phyloP scores from a whole-genome alignment of 1,284 basidiomycete species.

The Laetiporus sulphureus region DNA sequence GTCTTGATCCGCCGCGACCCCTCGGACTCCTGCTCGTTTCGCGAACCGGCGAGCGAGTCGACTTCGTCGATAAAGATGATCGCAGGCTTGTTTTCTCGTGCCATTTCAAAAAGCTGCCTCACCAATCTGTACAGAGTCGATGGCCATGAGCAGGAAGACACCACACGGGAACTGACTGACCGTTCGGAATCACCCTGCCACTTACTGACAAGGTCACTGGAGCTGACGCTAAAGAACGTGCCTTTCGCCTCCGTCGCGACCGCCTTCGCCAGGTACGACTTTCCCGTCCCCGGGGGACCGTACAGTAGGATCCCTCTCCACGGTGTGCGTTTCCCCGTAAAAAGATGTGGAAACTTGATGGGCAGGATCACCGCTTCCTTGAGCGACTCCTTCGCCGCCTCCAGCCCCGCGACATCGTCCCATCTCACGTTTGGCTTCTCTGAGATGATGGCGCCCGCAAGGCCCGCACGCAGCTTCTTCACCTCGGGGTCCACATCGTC shows the following conservation, averaged over 20 bases:
- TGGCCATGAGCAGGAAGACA: neutral
- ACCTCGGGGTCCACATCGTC: constrained; percentile 87
- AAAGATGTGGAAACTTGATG: constrained; percentile 98
- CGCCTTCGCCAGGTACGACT: constrained; percentile 94
- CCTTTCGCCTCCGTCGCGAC: constrained; percentile 98
- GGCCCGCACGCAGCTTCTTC: constrained; percentile 89
- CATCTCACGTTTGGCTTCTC: constrained; percentile 97
- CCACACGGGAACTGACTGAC: constrained; percentile 36
- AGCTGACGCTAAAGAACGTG: constrained; percentile 97
- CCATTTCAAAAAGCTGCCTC: constrained; percentile 95
- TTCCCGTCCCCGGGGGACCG: constrained; percentile 93
- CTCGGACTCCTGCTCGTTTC: constrained; percentile 95
- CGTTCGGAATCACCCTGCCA: constrained; percentile 99
- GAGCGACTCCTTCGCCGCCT: constrained; percentile 90
- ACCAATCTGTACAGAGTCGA: constrained; percentile 62
- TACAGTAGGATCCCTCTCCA: constrained; percentile 96
- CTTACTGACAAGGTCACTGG: constrained; percentile 94
- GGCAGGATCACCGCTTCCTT: constrained; percentile 99
- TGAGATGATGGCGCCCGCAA: constrained; percentile 84
- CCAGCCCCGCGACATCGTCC: constrained; percentile 97
- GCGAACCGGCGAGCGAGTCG: constrained; percentile 91
- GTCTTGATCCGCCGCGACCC: constrained; percentile 97
- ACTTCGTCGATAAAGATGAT: constrained; percentile 99
- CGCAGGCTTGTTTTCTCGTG: constrained; percentile 91
- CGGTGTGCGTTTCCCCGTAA: constrained; percentile 96